A percentile compares a stretch with the other conserved stretches of the same genome.
Evolutionary conservation across 371 early-diverging fungal genomes (phyloP).

Genomic region (Paraphysoderma sedebokerense): DNA sequence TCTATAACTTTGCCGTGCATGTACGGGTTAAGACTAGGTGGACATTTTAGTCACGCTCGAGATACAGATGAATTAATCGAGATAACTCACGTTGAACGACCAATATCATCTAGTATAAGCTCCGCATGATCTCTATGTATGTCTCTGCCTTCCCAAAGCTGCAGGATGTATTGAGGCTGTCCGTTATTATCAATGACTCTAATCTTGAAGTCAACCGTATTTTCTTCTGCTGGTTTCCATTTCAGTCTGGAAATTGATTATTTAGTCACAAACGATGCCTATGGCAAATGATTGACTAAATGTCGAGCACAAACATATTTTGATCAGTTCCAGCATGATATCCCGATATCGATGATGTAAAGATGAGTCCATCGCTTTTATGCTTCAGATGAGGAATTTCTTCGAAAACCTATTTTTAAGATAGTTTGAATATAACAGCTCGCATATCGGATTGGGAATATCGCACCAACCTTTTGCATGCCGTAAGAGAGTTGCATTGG

Average conservation of each 20-base stretch:
- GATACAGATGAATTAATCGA: not conserved
- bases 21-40: not conserved
- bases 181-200: conserved; percentile 1
- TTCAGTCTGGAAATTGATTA: conserved; percentile 47
- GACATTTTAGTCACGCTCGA: too few species aligned
- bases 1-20: conserved; percentile 30
- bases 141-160: conserved; percentile 6
- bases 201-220: conserved; percentile 87
- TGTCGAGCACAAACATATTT: conserved; percentile 16
- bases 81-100: not conserved
- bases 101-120: conserved; percentile 6
- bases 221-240: conserved; percentile 97
- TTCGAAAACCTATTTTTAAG: conserved; percentile 41
- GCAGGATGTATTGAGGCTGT: not conserved
- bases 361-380: conserved; percentile 75
- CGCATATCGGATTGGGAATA: not conserved
- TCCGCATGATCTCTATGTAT: conserved; percentile 6
- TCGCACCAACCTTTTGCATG: conserved; percentile 23
- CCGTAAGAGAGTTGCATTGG: conserved; percentile 51
- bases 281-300: not conserved
- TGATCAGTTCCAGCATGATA: conserved; percentile 48
- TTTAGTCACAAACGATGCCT: not conserved
- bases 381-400: conserved; percentile 48
- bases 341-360: conserved; percentile 56
- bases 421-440: conserved; percentile 2